These are phyloP conservation scores for Xylariaceae sp. DNA, from an alignment of 2,329 filamentous ascomycete species.

Conservation along the genomic window DNA sequence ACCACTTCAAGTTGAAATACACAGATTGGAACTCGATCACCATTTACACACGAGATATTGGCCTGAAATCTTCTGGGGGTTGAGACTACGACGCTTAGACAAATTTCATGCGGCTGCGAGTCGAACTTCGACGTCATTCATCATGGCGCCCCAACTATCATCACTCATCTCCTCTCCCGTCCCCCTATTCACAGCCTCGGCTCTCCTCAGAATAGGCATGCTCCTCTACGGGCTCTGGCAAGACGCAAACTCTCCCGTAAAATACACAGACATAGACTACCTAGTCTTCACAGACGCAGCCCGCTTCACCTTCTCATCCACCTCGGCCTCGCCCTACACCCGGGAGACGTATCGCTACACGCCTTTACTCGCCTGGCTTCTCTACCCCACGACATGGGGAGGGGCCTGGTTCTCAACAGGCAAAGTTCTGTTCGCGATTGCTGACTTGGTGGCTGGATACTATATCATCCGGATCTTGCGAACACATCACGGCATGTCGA, in stretches of 20 bases:
- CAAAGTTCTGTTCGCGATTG: conserved; percentile 78
- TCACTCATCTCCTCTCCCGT: conserved; percentile 36
- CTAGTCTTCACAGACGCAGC: conserved; percentile 96
- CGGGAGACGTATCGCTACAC: conserved; percentile 97
- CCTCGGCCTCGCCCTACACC: conserved; percentile 74
- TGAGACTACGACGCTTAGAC: too few species aligned
- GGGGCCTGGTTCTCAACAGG: conserved; percentile 71
- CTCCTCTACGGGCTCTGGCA: conserved; percentile 89
- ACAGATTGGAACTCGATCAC: too few species aligned
- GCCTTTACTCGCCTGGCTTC: conserved; percentile 84
- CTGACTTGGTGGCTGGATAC: conserved; percentile 82
- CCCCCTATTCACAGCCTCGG: conserved; percentile 53
- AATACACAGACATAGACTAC: conserved; percentile 99
- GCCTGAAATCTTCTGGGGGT: too few species aligned
- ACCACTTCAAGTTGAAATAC: too few species aligned
- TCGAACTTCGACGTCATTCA: too few species aligned
- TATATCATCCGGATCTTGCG: conserved; percentile 37
- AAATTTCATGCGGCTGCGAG: too few species aligned
- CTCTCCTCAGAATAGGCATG: conserved; percentile 66
- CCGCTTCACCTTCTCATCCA: conserved; percentile 69
- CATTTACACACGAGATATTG: too few species aligned
- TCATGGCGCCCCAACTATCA: conserved; percentile 18
- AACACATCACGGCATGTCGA: conserved; percentile 42
- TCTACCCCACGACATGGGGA: conserved; percentile 66
- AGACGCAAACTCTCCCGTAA: conserved; percentile 84